These are phyloP conservation scores for Sporobolomyces pararoseus DNA, from an alignment of 768 basidiomycete species.

Conservation along the genomic window DNA sequence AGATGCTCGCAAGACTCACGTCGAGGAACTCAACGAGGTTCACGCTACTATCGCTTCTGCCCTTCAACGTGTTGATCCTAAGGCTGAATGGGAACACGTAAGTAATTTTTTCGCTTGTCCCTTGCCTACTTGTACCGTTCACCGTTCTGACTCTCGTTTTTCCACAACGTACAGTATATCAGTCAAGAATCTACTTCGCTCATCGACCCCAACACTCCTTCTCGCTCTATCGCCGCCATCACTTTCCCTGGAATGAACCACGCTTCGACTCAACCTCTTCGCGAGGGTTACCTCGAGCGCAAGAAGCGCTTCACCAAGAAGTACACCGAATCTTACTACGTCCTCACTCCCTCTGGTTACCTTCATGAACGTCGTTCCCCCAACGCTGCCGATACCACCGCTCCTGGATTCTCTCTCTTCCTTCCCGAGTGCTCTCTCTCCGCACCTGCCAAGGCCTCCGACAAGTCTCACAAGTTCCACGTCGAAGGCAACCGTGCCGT, in stretches of 20 bases:
- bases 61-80: slow-evolving; percentile 35
- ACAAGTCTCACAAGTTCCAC: slow-evolving; percentile 39
- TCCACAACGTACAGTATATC: background rate
- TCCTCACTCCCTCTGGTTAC: slow-evolving; percentile 47
- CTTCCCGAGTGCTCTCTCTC: slow-evolving; percentile 46
- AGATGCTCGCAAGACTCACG: slow-evolving; percentile 22
- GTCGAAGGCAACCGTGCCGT: slow-evolving; percentile 9
- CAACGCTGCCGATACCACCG: slow-evolving; percentile 42
- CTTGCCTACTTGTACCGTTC: background rate
- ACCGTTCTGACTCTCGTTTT: background rate
- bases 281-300: slow-evolving; percentile 46
- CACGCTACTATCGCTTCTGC: slow-evolving; percentile 26
- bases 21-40: slow-evolving; percentile 24
- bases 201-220: slow-evolving; percentile 41
- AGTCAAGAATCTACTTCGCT: slow-evolving; percentile 18
- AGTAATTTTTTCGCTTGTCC: background rate
- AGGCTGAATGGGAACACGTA: slow-evolving; percentile 37
- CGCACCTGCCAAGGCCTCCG: slow-evolving; percentile 37
- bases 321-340: slow-evolving; percentile 45
- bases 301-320: slow-evolving; percentile 47
- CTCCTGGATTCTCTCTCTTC: slow-evolving; percentile 46
- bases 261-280: slow-evolving; percentile 42
- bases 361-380: slow-evolving; percentile 45
- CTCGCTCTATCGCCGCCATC: slow-evolving; percentile 38
- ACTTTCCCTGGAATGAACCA: slow-evolving; percentile 46